Conservation (phyloP, 345 rosid genomes). For the Aurinia saxatilis region DNA sequence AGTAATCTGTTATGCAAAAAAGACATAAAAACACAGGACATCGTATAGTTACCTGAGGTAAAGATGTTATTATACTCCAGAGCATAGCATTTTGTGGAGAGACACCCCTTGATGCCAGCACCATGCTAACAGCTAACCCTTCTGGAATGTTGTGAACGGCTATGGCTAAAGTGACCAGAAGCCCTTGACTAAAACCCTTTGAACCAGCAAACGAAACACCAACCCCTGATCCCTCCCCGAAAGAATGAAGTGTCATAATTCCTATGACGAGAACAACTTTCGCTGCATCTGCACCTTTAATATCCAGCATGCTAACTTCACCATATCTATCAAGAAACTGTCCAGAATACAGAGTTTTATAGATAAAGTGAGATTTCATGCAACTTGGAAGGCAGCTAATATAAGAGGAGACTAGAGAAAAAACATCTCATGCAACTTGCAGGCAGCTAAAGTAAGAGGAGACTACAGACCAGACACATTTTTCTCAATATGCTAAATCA, state of each 20-base stretch:
- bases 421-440: background rate
- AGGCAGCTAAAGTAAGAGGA: no score
- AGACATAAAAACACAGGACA: background rate
- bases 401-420: background rate
- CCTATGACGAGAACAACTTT: slow-evolving; percentile 96
- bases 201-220: slow-evolving; percentile 99
- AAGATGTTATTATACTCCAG: slow-evolving; percentile 96
- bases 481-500: no score
- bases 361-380: background rate
- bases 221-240: slow-evolving; percentile 98
- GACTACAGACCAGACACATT: no score
- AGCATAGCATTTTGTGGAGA: slow-evolving; percentile 99
- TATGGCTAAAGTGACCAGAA: slow-evolving; percentile 91
- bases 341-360: background rate
- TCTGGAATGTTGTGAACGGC: slow-evolving; percentile 98
- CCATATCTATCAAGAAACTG: slow-evolving; percentile 96
- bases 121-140: slow-evolving; percentile 99
- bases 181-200: slow-evolving; percentile 95
- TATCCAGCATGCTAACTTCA: slow-evolving; percentile 97
- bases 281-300: slow-evolving; percentile 92
- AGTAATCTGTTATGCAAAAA: background rate
- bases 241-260: slow-evolving; percentile 99
- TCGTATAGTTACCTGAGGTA: slow-evolving; percentile 71
- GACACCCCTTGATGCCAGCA: slow-evolving; percentile 95
- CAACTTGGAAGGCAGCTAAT: background rate